These are phyloP conservation scores for Sugiyamaella pinicola DNA, from an alignment of 1,139 yeast species.

Conservation along the genomic window DNA sequence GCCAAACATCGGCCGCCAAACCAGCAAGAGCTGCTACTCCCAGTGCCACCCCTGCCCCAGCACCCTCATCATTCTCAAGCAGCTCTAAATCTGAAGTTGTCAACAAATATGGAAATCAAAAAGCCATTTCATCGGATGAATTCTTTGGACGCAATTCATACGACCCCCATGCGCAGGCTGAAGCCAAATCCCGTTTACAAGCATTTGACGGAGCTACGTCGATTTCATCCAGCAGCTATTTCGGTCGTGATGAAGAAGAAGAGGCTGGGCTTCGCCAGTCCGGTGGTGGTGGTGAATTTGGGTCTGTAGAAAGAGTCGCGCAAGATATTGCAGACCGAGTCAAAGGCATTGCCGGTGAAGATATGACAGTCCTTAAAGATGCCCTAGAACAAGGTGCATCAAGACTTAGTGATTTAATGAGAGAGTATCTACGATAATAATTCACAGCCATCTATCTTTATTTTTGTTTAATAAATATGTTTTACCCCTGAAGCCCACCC, in stretches of 20 bases:
- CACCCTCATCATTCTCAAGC: slow-evolving; percentile 46
- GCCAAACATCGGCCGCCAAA: slow-evolving; percentile 41
- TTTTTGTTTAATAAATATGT: slow-evolving; percentile 1
- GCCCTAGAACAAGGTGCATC: slow-evolving; percentile 95
- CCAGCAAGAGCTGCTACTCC: slow-evolving; percentile 28
- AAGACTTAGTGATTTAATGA: slow-evolving; percentile 76
- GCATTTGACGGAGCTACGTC: slow-evolving; percentile 83
- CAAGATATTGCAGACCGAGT: slow-evolving; percentile 70
- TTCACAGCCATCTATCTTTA: slow-evolving; percentile 4
- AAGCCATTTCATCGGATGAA: slow-evolving; percentile 94
- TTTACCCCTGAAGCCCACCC: neutral
- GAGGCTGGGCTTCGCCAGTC: slow-evolving; percentile 41
- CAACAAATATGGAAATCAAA: slow-evolving; percentile 81
- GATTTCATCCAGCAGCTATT: slow-evolving; percentile 88
- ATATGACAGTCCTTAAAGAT: slow-evolving; percentile 82
- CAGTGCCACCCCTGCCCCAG: slow-evolving; percentile 39
- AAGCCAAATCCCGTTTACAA: slow-evolving; percentile 77
- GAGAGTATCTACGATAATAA: slow-evolving; percentile 70
- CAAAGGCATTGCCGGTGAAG: slow-evolving; percentile 79
- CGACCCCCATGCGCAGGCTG: slow-evolving; percentile 75
- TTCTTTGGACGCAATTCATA: slow-evolving; percentile 85
- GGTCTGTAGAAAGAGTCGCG: slow-evolving; percentile 58
- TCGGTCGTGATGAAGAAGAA: slow-evolving; percentile 75
- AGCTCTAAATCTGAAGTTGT: slow-evolving; percentile 40
- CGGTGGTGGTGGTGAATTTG: slow-evolving; percentile 36